These are phyloP conservation scores for Macroventuria anomochaeta DNA, from an alignment of 2,329 filamentous ascomycete species.

Conservation along the genomic window DNA sequence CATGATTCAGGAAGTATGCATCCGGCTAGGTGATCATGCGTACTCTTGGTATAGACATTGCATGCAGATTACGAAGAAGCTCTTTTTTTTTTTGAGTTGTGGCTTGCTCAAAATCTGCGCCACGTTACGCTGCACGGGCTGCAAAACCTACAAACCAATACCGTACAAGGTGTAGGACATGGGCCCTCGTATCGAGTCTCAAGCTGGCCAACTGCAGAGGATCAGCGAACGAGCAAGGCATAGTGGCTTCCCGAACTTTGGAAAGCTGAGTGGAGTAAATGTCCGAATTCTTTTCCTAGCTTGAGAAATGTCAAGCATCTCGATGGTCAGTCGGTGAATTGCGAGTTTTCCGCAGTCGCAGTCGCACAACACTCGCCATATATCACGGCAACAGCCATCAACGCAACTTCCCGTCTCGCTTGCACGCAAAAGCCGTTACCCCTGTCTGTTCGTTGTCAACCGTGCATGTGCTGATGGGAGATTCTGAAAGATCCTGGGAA, in stretches of 20 bases:
- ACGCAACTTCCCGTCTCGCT: not conserved
- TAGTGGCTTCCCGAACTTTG: slow-evolving; percentile 3
- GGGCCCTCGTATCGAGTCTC: slow-evolving; percentile 1
- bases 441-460: not conserved
- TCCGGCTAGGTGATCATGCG: slow-evolving; percentile 6
- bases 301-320: not conserved
- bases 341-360: slow-evolving; percentile 2
- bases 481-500: not conserved
- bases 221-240: slow-evolving; percentile 1
- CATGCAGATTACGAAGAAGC: slow-evolving; percentile 4
- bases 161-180: slow-evolving; percentile 5
- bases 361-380: not conserved
- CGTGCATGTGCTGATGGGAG: not conserved
- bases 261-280: slow-evolving; percentile 4
- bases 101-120: no score
- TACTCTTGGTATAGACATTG: not conserved
- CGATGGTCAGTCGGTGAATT: not conserved
- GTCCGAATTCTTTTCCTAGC: not conserved
- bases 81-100: no score
- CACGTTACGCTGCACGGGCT: no score
- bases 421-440: not conserved
- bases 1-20: slow-evolving; percentile 11
- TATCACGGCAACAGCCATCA: not conserved
- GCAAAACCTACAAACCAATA: no score
- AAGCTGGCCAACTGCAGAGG: slow-evolving; percentile 1